Evolutionary conservation across 2,329 filamentous ascomycete species (phyloP), one percentile per base, ranked within the genome.

Genomic region (Diplocarpon mali): DNA sequence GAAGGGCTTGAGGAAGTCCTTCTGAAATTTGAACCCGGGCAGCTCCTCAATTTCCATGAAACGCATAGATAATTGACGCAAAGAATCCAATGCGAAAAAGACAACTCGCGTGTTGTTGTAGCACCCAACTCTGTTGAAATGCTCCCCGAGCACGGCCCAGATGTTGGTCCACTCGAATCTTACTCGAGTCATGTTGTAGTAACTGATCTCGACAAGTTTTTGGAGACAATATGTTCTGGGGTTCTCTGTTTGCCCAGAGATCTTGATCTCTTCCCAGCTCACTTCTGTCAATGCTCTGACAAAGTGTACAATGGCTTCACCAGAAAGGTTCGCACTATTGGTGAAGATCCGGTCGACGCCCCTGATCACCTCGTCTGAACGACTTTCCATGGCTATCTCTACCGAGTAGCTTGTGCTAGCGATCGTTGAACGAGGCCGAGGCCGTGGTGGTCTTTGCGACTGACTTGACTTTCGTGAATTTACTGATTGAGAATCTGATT

Each of bases 111-210:
- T 95, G 66, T 98, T 98, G 58, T 83, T 85, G 59, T 96, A 89
- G 59, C 90, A 96, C 42, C 93, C 93, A 49, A 98, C 92, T 52
- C 89, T 83, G 63, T 96, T 96, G 72, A 99, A 98, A 62, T 99
- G 93, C 61, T 95, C 85, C 12, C 92, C 92, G n/a, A 99, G 75
- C 1, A 98, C 85, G 51, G 85, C 85, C 92, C 92, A 99, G 48
- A 98, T 95, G 57, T 84, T 90, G 11, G 85, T 93, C 92, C 92
- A 98, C 62, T 98, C 92, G 57, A 96, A 96, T 57, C 92, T 83
- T 30, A 98, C 90, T 71, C 92, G 81, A 47, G 86, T 88, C 92
- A 98, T 98, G 69, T 98, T 98, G 76, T 98, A 98, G 65, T 95
- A 95, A 63, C 87, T 94, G 64, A 98, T 96, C 65, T 98, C 92